Base-by-base conservation (phyloP, 192 early-diverging fungal genomes). In the Linderina pennispora region DNA sequence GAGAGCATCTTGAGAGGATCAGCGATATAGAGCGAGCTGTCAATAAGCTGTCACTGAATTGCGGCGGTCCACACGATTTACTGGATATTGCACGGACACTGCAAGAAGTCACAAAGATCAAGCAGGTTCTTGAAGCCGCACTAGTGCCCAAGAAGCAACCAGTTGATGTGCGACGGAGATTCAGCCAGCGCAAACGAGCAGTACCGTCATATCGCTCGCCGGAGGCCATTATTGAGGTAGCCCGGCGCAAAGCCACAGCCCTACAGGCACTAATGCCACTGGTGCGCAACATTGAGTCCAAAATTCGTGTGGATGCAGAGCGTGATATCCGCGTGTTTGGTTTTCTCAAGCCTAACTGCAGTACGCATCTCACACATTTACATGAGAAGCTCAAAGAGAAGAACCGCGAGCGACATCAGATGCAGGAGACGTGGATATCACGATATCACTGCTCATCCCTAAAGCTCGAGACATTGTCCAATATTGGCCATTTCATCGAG, bases 21-120 rank as follows among this genome's bases (percentile, higher is more conserved):
- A 71, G 80, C 14, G 87, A 89, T 48, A 77, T 80, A 0, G 81
- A 84, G 54, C 73, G 87, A 15, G 76, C 80, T 0, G 67, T 85
- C 14, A 83, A 86, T 52, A 78, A 83, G 43, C 46, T 89, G n/a
- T 80, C 83, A 10, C 68, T 89, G 15, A 70, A 74, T 21, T 74
- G 74, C 43, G 78, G 78, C 15, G 79, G 84, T 6, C 78, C 78
- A 9, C 65, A 75, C 17, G 82, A 87, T 52, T 54, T 84, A 11
- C 31, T 85, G 17, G 76, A 78, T 13, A 76, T 89, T 24, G 70
- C 77, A 1, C 45, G 58, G 4, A 80, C 84, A 0, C 58, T 86
- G 9, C 59, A 76, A n/a, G 65, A 76, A 1, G 76, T 83, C 8
- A 48, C 65, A 18, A 40, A 38, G 11, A 63, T 71, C n/a, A 68